Conservation (phyloP, 2,329 filamentous ascomycete genomes). For the Gnomoniopsis smithogilvyi region DNA sequence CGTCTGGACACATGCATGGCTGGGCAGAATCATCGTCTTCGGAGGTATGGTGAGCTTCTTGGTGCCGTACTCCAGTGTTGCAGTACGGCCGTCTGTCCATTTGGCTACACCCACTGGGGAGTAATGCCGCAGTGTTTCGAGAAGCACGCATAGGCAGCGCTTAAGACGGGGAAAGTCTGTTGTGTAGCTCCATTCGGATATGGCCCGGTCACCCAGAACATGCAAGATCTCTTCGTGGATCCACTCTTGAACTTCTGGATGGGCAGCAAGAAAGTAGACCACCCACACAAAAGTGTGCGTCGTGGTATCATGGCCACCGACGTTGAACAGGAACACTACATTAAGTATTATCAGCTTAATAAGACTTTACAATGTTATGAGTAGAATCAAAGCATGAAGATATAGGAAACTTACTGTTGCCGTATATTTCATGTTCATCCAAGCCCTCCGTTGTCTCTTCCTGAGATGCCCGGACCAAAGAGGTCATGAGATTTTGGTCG, state of each 20-base stretch:
- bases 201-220: constrained; percentile 21
- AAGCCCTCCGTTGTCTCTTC: constrained; percentile 19
- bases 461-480: constrained; percentile 3
- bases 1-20: constrained; percentile 22
- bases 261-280: constrained; percentile 39
- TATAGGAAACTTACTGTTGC: constrained; percentile 27
- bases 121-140: constrained; percentile 41
- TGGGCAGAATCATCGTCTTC: constrained; percentile 21
- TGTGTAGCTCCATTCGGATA: constrained; percentile 31
- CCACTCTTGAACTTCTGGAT: constrained; percentile 44
- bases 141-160: constrained; percentile 37
- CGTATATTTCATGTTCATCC: constrained; percentile 30
- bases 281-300: constrained; percentile 41
- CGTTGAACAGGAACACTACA: constrained; percentile 42
- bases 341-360: too few relatives aligned
- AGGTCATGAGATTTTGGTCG: background rate
- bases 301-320: constrained; percentile 51
- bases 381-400: too few relatives aligned
- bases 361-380: background rate
- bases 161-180: constrained; percentile 36
- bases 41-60: constrained; percentile 22
- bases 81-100: constrained; percentile 20
- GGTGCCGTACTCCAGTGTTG: constrained; percentile 14
- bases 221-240: constrained; percentile 35
- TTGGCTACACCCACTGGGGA: constrained; percentile 26